Conservation (phyloP, 352 stramenopile genomes). For the Phytophthora foliorum region DNA sequence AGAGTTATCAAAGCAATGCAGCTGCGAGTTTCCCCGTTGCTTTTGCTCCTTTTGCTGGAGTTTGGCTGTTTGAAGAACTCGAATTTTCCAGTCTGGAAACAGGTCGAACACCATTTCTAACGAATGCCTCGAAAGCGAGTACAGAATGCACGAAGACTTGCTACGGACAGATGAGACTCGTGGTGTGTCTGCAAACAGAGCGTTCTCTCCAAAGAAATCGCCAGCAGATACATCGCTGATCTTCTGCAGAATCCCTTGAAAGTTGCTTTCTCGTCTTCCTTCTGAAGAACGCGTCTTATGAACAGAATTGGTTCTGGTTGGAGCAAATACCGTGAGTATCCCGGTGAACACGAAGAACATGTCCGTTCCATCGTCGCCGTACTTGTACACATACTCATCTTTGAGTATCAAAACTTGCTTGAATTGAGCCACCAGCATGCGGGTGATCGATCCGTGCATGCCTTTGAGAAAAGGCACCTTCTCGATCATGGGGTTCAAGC, state of each 20-base stretch:
- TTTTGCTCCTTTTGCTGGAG: slow-evolving; percentile 47
- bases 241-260: slow-evolving; percentile 27
- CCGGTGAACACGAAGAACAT: slow-evolving; percentile 70
- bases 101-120: slow-evolving; percentile 63
- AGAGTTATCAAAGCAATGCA: slow-evolving; percentile 2
- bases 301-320: background rate
- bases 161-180: slow-evolving; percentile 46
- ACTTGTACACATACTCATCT: slow-evolving; percentile 51
- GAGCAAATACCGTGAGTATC: slow-evolving; percentile 35
- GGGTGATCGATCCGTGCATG: slow-evolving; percentile 47
- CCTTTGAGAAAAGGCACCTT: slow-evolving; percentile 54
- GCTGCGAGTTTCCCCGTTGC: background rate
- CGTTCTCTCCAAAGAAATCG: slow-evolving; percentile 64
- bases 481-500: slow-evolving; percentile 58
- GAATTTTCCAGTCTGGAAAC: slow-evolving; percentile 60
- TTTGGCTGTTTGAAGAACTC: slow-evolving; percentile 55
- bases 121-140: slow-evolving; percentile 50
- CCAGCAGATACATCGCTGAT: slow-evolving; percentile 50
- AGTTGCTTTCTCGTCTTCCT: background rate
- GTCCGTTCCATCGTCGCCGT: slow-evolving; percentile 50
- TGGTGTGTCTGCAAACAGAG: slow-evolving; percentile 52
- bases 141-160: slow-evolving; percentile 65
- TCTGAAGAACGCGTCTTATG: background rate
- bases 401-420: slow-evolving; percentile 48
- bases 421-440: slow-evolving; percentile 59